These are phyloP conservation scores for Hypoxylon lenormandii DNA, from an alignment of 495 filamentous ascomycete species.

Conservation along the genomic window DNA sequence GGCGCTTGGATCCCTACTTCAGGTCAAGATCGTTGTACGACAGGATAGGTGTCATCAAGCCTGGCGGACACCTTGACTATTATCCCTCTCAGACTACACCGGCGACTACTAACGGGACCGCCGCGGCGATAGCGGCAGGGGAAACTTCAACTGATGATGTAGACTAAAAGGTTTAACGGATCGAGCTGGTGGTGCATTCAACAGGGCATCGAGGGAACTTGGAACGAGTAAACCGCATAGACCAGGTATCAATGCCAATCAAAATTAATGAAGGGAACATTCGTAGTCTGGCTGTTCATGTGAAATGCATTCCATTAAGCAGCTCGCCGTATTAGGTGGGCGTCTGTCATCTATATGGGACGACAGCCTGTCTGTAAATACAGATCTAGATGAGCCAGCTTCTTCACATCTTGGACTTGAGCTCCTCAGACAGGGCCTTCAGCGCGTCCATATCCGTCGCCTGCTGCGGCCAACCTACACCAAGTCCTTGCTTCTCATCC, in stretches of 20 bases:
- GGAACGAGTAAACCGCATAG: constrained; percentile 27
- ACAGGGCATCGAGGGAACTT: not conserved
- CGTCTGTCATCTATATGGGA: not conserved
- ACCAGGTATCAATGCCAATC: constrained; percentile 32
- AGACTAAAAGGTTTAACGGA: constrained; percentile 55
- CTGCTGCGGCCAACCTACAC: constrained; percentile 82
- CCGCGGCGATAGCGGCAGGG: constrained; percentile 46
- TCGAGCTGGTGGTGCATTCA: not conserved
- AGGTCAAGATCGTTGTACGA: constrained; percentile 80
- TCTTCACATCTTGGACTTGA: constrained; percentile 87
- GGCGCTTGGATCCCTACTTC: constrained; percentile 82
- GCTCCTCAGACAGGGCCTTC: constrained; percentile 80
- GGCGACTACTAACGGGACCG: constrained; percentile 35
- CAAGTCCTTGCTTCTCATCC: constrained; percentile 82
- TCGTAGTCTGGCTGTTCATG: not conserved
- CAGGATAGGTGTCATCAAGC: constrained; percentile 73
- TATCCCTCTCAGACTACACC: constrained; percentile 65
- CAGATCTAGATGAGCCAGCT: too few relatives aligned
- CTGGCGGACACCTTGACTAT: constrained; percentile 74
- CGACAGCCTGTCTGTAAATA: not conserved
- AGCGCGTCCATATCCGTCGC: constrained; percentile 82
- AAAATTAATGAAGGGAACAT: constrained; percentile 11
- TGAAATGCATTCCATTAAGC: not conserved
- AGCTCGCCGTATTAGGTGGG: not conserved
- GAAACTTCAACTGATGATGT: constrained; percentile 67